These are phyloP conservation scores for Salisapilia sapeloensis DNA, from an alignment of 352 stramenopile genomes.

Conservation along the genomic window DNA sequence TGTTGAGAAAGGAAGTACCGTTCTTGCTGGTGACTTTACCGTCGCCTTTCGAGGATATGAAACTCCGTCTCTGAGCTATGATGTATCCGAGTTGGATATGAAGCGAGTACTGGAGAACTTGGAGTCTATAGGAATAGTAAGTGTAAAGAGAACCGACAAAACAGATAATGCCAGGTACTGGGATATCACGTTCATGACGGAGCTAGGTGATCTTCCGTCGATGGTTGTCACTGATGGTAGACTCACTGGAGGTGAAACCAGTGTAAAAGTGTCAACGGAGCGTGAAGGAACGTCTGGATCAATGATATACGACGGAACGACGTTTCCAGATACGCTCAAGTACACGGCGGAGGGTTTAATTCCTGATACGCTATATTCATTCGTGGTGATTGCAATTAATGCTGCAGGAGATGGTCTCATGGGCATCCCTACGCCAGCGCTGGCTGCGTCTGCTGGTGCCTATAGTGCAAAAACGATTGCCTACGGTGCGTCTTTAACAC, in stretches of 20 bases:
- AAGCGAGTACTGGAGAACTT: conserved; percentile 84
- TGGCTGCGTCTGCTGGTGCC: conserved; percentile 83
- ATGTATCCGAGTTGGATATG: conserved; percentile 37
- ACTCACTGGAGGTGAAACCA: conserved; percentile 48
- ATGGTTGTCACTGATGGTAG: conserved; percentile 82
- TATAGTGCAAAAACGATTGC: conserved; percentile 78
- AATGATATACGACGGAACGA: conserved; percentile 86
- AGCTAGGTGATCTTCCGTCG: conserved; percentile 86
- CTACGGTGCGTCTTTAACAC: conserved; percentile 60
- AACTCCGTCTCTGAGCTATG: conserved; percentile 43
- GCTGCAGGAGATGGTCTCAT: conserved; percentile 80
- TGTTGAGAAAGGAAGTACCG: conserved; percentile 18
- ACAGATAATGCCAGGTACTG: conserved; percentile 63
- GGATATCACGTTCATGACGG: conserved; percentile 86
- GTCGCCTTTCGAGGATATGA: conserved; percentile 61
- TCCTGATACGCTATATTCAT: conserved; percentile 84
- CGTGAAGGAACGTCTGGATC: conserved; percentile 79
- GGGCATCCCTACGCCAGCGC: conserved; percentile 74
- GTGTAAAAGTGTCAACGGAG: conserved; percentile 50
- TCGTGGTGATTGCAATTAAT: conserved; percentile 86
- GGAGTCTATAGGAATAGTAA: conserved; percentile 53
- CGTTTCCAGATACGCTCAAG: conserved; percentile 51
- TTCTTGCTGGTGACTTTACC: conserved; percentile 66
- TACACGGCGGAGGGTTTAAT: conserved; percentile 75
- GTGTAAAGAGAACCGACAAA: conserved; percentile 26